A percentile compares a stretch with the other conserved stretches of the same genome.
phyloP scores from a whole-genome alignment of 73 alveolate species.

The Urostyla sp. region DNA sequence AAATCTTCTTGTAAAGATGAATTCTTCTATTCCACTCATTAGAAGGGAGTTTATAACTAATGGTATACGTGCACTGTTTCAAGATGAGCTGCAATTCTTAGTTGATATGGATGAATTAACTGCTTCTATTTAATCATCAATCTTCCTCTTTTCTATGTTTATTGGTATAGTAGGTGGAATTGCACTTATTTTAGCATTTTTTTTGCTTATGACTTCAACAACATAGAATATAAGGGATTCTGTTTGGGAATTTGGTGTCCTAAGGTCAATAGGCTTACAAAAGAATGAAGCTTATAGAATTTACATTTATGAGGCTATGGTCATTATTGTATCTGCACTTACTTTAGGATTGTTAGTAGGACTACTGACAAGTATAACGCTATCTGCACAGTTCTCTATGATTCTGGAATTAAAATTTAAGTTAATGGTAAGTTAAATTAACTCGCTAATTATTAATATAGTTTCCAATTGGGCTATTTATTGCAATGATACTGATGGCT shows the following conservation, averaged over 20 bases:
- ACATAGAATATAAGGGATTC: slow-evolving; percentile 90
- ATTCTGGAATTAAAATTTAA: slow-evolving; percentile 89
- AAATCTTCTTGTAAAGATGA: too few species aligned
- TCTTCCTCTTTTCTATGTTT: slow-evolving; percentile 69
- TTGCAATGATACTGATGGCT: slow-evolving; percentile 75
- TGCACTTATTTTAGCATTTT: slow-evolving; percentile 87
- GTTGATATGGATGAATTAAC: slow-evolving; percentile 72
- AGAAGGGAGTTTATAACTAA: slow-evolving; percentile 72
- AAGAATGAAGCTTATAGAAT: slow-evolving; percentile 79
- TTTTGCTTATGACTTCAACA: slow-evolving; percentile 82
- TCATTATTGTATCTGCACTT: slow-evolving; percentile 81
- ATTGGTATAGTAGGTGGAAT: slow-evolving; percentile 81
- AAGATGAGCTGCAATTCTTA: slow-evolving; percentile 63
- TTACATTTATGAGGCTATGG: slow-evolving; percentile 87
- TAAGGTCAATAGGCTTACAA: slow-evolving; percentile 91
- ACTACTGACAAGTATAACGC: slow-evolving; percentile 74
- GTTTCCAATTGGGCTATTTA: slow-evolving; percentile 84
- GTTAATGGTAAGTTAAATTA: slow-evolving; percentile 49
- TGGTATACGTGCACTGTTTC: slow-evolving; percentile 76
- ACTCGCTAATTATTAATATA: not conserved
- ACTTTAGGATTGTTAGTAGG: slow-evolving; percentile 89
- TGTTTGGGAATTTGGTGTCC: slow-evolving; percentile 92
- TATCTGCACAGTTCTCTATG: slow-evolving; percentile 83
- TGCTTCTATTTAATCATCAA: slow-evolving; percentile 69
- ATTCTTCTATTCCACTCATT: too few species aligned